Evolutionary conservation across 257 asterid species (phyloP), one percentile per base, ranked within the genome.

Genomic region (Solanum medicagineum): DNA sequence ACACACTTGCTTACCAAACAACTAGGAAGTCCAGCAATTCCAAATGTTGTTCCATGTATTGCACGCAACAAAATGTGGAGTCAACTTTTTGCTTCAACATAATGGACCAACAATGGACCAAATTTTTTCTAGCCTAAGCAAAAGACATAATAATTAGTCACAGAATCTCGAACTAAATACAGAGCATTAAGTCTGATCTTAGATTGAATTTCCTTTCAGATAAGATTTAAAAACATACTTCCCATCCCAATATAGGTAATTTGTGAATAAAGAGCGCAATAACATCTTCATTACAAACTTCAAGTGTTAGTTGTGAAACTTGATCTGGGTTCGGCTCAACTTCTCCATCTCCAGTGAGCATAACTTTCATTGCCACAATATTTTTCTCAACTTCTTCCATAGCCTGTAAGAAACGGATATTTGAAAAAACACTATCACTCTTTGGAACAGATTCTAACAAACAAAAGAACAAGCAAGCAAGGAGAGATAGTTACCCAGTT

Each of bases 361-460:
- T 95, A 85, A 90, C 89, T 92, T 90, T 93, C 97, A 97, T 93
- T 49, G 95, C n/a, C 90, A 86, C 85, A 59, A 95, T 89, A 90
- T 97, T 97, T 92, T 95, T 97, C 92, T 97, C 99, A 86, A 94
- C 99, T 88, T 97, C 99, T 91, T 97, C 98, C 92, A 97, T 88
- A 79, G 98, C 98, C 99, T 97, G 89, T 60, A 80, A 60, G 84
- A 45, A 51, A 85, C 82, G 83, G 69, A 62, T 59, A 80, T 62
- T 80, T 47, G 47, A 88, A 83, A 57, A 60, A 60, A 80, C 26
- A 79, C 51, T 56, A 81, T 29, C 65, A 79, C 53, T 32, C 63
- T 79, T 77, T 79, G 26, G 65, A 79, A 51, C 45, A 79, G 11
- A 79, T 51, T 51, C 45, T 77, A 77, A 45, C 17, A 3, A 29